Evolutionary conservation across 192 early-diverging fungal genomes (phyloP), one percentile per base, ranked within the genome.

Genomic region (Tieghemiomyces parasiticus): DNA sequence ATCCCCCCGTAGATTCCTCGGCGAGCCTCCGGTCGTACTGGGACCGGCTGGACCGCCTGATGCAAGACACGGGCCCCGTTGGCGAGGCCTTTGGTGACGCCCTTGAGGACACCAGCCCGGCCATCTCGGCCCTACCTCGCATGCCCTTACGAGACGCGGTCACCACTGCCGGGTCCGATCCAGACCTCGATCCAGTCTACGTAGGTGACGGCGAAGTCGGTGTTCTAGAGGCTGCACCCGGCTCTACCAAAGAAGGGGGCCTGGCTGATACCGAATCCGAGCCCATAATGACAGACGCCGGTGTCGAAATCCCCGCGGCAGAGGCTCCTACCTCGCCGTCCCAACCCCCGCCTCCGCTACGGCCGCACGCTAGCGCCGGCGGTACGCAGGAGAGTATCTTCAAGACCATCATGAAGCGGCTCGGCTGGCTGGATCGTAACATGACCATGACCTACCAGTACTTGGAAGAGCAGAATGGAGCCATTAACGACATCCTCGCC

Each of bases 361-460:
- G 48, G 32, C 32, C 25, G 19, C 67, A 14, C 12, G 65, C 16
- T 42, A 59, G 29, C 42, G 58, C 35, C 48, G 65, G 14, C 3
- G 59, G 70, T 1, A 79, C 80, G 14, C 88, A 92, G 61, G 91
- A 89, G 48, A 86, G 81, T 33, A 84, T 93, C 35, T 94, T 89
- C 69, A 92, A 93, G 55, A 91, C 84, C 9, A 92, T 97, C 33
- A 82, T 90, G 77, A 91, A 87, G 59, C 81, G 93, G 16, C 70
- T 97, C 1, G 67, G 71, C 32, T 67, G 74, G 16, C 71, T 97
- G 12, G 94, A 97, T 62, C 70, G 81, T 25, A 93, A 93, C 63
- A 74, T 87, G 2, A 88, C 87, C 0, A 63, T 87, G 20, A 79
- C 82, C 20, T 80, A 82, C 55, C 77, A 75, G 53, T 88, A 89